Percentiles rank a stretch among this genome's conserved stretches.
phyloP scores from a whole-genome alignment of 1,284 basidiomycete species.

The Vanrija humicola region DNA sequence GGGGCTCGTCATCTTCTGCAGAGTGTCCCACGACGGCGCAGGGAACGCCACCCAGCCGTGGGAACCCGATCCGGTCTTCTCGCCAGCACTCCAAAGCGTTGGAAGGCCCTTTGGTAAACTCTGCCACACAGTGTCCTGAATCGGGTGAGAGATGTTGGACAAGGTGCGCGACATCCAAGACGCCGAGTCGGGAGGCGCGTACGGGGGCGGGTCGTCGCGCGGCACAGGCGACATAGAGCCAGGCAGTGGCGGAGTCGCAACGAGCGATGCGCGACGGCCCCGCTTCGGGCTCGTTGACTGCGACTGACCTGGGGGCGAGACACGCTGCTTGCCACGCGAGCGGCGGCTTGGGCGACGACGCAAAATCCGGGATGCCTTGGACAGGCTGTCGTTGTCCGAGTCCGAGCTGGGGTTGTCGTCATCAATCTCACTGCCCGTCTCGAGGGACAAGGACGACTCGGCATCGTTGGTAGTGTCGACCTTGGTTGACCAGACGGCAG shows the following conservation, averaged over 20 bases:
- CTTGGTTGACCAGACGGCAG: slow-evolving; percentile 41
- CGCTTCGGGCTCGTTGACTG: slow-evolving; percentile 4
- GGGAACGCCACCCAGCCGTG: slow-evolving; percentile 41
- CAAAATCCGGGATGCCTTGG: slow-evolving; percentile 9
- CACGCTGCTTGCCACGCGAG: slow-evolving; percentile 18
- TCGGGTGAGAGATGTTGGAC: slow-evolving; percentile 33
- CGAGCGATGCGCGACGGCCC: slow-evolving; percentile 8
- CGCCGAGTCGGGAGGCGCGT: slow-evolving; percentile 26
- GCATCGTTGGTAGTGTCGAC: slow-evolving; percentile 4
- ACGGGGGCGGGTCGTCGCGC: slow-evolving; percentile 38
- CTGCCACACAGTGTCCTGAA: slow-evolving; percentile 38
- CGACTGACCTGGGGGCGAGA: background rate
- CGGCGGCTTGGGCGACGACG: slow-evolving; percentile 9
- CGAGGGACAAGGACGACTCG: slow-evolving; percentile 1
- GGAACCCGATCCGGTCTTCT: slow-evolving; percentile 8
- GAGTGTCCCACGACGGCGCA: slow-evolving; percentile 42
- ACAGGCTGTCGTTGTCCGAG: slow-evolving; percentile 16
- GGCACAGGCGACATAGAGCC: slow-evolving; percentile 8
- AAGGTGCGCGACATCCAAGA: slow-evolving; percentile 44
- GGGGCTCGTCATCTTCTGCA: slow-evolving; percentile 39
- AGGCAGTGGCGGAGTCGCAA: background rate
- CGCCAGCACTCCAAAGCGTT: background rate
- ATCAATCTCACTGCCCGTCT: slow-evolving; percentile 36
- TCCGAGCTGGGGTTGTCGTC: slow-evolving; percentile 46
- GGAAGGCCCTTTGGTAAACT: slow-evolving; percentile 19